phyloP scores from a whole-genome alignment of 257 asterid genomes.

The Orobanche coerulescens region DNA sequence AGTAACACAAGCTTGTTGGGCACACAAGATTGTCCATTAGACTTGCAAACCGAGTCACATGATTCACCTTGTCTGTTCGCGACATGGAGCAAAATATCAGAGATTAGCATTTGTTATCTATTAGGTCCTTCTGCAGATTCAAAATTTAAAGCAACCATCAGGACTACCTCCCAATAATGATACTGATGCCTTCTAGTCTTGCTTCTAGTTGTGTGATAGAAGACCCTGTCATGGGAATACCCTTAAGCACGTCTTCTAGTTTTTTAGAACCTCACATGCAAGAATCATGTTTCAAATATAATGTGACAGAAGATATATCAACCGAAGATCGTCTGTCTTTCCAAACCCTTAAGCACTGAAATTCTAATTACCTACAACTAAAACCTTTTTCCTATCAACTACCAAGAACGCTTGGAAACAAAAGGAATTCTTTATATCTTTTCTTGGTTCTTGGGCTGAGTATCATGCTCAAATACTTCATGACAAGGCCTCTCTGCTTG shows the following conservation, averaged over 20 bases:
- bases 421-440: too few species aligned
- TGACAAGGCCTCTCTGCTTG: background rate
- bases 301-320: slow-evolving; percentile 1
- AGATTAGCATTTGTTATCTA: slow-evolving; percentile 18
- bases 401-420: background rate
- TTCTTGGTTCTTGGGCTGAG: background rate
- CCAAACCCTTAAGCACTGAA: background rate
- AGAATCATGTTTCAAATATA: slow-evolving; percentile 3
- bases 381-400: background rate
- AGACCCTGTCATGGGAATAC: slow-evolving; percentile 31
- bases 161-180: slow-evolving; percentile 60
- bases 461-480: background rate
- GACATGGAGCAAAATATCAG: slow-evolving; percentile 21
- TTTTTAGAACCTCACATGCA: slow-evolving; percentile 13
- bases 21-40: slow-evolving; percentile 73
- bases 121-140: slow-evolving; percentile 1
- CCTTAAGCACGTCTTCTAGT: slow-evolving; percentile 14
- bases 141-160: background rate
- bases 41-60: slow-evolving; percentile 68
- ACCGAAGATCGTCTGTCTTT: background rate
- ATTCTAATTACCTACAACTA: background rate
- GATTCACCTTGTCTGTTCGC: slow-evolving; percentile 72
- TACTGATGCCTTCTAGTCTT: slow-evolving; percentile 57
- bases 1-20: slow-evolving; percentile 73
- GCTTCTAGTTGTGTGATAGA: slow-evolving; percentile 45